phyloP scores from a whole-genome alignment of 306 rosid genomes.

The Pyrus bretschneideri region DNA sequence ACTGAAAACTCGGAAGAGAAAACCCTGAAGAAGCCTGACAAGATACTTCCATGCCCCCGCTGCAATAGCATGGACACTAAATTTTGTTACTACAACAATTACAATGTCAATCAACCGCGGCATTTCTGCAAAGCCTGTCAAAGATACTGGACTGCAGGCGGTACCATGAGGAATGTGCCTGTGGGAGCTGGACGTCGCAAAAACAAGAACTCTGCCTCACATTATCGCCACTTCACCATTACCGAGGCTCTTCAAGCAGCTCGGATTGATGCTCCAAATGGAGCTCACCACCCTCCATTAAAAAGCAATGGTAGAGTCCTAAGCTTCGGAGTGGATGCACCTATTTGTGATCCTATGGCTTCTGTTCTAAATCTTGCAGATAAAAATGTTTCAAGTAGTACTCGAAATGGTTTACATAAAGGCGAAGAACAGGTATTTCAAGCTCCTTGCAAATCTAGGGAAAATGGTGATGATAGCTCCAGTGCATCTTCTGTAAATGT shows the following conservation, averaged over 20 bases:
- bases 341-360: slow-evolving; percentile 56
- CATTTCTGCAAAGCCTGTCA: slow-evolving; percentile 95
- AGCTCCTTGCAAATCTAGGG: slow-evolving; percentile 31
- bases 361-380: slow-evolving; percentile 45
- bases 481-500: slow-evolving; percentile 46
- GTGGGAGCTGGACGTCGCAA: slow-evolving; percentile 92
- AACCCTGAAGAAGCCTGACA: slow-evolving; percentile 82
- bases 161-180: slow-evolving; percentile 91
- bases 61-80: slow-evolving; percentile 94
- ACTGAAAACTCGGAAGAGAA: slow-evolving; percentile 48
- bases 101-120: slow-evolving; percentile 85
- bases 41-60: slow-evolving; percentile 82
- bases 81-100: slow-evolving; percentile 88
- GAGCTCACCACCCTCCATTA: slow-evolving; percentile 27
- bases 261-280: slow-evolving; percentile 48
- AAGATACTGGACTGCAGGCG: slow-evolving; percentile 95
- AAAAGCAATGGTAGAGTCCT: slow-evolving; percentile 60
- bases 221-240: slow-evolving; percentile 53
- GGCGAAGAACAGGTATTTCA: slow-evolving; percentile 26
- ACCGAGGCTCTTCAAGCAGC: slow-evolving; percentile 78
- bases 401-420: slow-evolving; percentile 39
- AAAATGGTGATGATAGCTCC: slow-evolving; percentile 55
- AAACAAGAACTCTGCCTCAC: slow-evolving; percentile 66
- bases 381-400: slow-evolving; percentile 39
- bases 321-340: slow-evolving; percentile 57